Evolutionary conservation across 805 yeast genomes (phyloP), one percentile per base, ranked within the genome.

Genomic region (Pichia occidentalis): DNA sequence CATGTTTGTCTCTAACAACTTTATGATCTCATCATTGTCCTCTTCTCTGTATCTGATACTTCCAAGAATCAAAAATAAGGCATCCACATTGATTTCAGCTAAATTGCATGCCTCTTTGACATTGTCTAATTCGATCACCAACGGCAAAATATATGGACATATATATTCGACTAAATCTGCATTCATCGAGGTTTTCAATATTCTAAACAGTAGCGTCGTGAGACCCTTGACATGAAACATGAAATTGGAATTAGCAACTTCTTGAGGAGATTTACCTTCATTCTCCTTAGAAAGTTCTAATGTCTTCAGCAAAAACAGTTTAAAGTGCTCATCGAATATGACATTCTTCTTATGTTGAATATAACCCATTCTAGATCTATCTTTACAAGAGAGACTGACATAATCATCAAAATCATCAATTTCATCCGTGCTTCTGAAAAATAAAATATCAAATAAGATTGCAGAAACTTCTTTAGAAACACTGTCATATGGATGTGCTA

Each of bases 41-140:
- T 58, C 61, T 12, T 60, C 53, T 27, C 71, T 60, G 43, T 64
- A 71, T 5, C 76, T 65, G 23, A 75, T 51, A 19, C 67, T 61
- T 0, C 80, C 74, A 4, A 81, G 53, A 21, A 61, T 53, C 13
- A 63, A 56, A 45, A 73, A 68, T 17, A 73, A 48, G 7, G 59
- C 50, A 2, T 72, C 65, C 0, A 90, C 83, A 27, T 68, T 67
- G 9, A 83, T 58, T 23, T 70, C 70, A 0, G 80, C 80, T 40
- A 83, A 58, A 47, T 82, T 85, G 47, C 94, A 83, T 11, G 85
- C 85, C 44, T 90, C 97, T 43, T 85, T 77, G 65, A 83, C 71
- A 31, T 68, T 71, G 36, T 77, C 73, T 32, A 86, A 60, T 13
- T 70, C 64, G 51, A 85, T 64, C 40, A 86, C 61, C 44, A 84